Conservation (phyloP, 495 filamentous ascomycete genomes). For the Corynascus novoguineensis region DNA sequence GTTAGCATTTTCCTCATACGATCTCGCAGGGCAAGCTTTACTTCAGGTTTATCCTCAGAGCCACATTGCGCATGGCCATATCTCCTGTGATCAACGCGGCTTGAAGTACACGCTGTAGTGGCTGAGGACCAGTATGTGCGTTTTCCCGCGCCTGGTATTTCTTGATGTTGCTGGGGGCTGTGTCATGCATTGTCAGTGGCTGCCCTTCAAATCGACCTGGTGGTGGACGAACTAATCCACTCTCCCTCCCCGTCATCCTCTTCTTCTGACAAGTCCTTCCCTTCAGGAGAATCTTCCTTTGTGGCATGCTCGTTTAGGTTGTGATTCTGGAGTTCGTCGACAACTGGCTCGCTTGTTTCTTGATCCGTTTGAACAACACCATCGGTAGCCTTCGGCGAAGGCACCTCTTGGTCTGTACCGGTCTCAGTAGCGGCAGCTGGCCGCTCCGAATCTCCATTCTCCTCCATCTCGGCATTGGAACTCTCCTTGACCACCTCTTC, state of each 20-base stretch:
- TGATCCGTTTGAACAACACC: conserved; percentile 42
- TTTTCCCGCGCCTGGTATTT: conserved; percentile 69
- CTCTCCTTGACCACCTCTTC: conserved; percentile 7
- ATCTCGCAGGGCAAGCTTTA: conserved; percentile 10
- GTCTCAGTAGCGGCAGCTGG: conserved; percentile 17
- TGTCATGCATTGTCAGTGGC: background rate
- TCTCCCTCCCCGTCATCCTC: conserved; percentile 28
- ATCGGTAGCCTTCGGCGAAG: background rate
- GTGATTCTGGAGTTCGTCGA: conserved; percentile 18
- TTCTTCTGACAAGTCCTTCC: conserved; percentile 41
- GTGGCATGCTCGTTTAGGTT: background rate
- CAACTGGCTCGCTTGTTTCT: conserved; percentile 46
- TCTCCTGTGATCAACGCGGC: conserved; percentile 87
- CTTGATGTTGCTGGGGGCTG: conserved; percentile 77
- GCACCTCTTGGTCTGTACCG: background rate
- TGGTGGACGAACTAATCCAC: conserved; percentile 64
- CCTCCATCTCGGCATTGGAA: conserved; percentile 8
- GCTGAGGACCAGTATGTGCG: conserved; percentile 38
- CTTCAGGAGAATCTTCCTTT: conserved; percentile 50
- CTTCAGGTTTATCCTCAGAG: conserved; percentile 90
- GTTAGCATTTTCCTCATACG: conserved; percentile 8
- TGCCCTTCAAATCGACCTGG: background rate
- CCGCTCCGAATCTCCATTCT: conserved; percentile 9
- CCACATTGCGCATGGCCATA: conserved; percentile 94
- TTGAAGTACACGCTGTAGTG: conserved; percentile 60